phyloP scores from a whole-genome alignment of 352 stramenopile genomes.

The Lagenidium sp. region DNA sequence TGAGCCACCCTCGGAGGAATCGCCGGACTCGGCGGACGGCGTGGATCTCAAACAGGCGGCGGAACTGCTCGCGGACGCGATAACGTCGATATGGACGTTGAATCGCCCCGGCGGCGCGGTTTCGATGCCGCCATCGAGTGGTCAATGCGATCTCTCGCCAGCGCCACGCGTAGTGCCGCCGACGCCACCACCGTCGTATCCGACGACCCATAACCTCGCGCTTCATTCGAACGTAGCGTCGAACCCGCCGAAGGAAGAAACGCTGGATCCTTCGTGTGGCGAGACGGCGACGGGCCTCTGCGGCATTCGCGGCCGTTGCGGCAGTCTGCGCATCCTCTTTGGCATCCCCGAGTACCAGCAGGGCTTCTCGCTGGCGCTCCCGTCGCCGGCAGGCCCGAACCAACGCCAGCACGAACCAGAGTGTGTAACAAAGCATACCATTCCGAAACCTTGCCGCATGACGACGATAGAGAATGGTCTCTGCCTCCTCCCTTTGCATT shows the following conservation, averaged over 20 bases:
- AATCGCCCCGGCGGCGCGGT: constrained; percentile 26
- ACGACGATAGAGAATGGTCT: constrained; percentile 7
- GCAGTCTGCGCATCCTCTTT: constrained; percentile 15
- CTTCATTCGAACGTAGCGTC: constrained; percentile 30
- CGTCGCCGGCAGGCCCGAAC: constrained; percentile 18
- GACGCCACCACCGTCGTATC: constrained; percentile 38
- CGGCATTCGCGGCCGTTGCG: constrained; percentile 12
- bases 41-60: constrained; percentile 21
- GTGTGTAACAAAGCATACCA: too few relatives aligned
- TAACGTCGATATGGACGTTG: constrained; percentile 27
- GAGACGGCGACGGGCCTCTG: too few relatives aligned
- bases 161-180: constrained; percentile 6
- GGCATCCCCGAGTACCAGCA: constrained; percentile 25
- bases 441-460: constrained; percentile 12
- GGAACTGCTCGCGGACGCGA: constrained; percentile 20
- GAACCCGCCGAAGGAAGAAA: constrained; percentile 40
- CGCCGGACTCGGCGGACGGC: constrained; percentile 19
- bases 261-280: constrained; percentile 34
- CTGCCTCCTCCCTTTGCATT: not conserved
- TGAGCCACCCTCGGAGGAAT: constrained; percentile 35
- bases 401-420: constrained; percentile 28
- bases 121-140: constrained; percentile 5
- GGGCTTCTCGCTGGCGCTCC: constrained; percentile 28
- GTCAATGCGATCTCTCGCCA: constrained; percentile 17
- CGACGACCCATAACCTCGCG: constrained; percentile 38